Conservation (phyloP, 257 asterid species). For the Solanum sparsipilum region DNA sequence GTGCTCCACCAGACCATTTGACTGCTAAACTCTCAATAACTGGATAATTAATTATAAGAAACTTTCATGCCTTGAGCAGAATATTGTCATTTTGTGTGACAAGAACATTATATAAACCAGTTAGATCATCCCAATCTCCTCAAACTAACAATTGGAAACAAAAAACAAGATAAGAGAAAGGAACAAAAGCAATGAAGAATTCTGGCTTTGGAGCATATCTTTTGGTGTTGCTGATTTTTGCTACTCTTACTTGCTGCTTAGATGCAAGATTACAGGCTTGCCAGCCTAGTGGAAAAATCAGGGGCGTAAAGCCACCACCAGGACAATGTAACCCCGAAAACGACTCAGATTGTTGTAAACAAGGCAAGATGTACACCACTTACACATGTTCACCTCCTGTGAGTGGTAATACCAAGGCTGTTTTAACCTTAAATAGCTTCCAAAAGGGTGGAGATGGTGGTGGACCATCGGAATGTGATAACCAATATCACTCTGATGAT, state of each 20-base stretch:
- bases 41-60: background rate
- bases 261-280: conserved; percentile 3
- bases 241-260: background rate
- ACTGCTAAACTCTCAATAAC: background rate
- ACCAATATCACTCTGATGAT: conserved; percentile 22
- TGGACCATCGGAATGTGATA: conserved; percentile 28
- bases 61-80: background rate
- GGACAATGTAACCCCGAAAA: conserved; percentile 34
- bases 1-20: background rate
- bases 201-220: background rate
- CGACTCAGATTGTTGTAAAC: conserved; percentile 20
- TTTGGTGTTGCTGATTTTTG: conserved; percentile 1
- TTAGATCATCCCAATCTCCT: background rate
- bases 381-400: conserved; percentile 27
- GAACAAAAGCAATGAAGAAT: background rate
- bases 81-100: background rate
- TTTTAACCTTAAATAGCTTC: conserved; percentile 30
- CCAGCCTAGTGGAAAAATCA: conserved; percentile 24
- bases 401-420: conserved; percentile 14
- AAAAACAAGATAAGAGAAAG: background rate
- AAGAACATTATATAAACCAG: background rate
- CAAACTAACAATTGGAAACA: background rate
- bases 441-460: conserved; percentile 35
- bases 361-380: conserved; percentile 21
- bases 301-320: conserved; percentile 24